phyloP scores from a whole-genome alignment of 306 rosid genomes.

The Dalbergia cultrata region DNA sequence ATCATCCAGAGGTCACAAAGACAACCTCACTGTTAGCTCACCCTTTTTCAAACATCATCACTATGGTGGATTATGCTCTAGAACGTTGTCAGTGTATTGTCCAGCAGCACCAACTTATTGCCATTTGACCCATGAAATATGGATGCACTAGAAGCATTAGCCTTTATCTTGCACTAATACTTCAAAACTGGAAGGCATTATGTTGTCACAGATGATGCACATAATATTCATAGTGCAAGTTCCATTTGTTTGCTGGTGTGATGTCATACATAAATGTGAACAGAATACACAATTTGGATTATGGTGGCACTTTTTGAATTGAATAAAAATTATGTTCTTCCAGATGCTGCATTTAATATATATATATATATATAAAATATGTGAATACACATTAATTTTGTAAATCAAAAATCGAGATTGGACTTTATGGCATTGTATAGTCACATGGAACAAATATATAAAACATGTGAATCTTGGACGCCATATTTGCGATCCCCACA shows the following conservation, averaged over 20 bases:
- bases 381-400: too few species aligned
- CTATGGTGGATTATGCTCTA: background rate
- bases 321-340: background rate
- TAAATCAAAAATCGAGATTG: background rate
- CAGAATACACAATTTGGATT: conserved; percentile 24
- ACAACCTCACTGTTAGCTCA: conserved; percentile 9
- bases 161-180: conserved; percentile 10
- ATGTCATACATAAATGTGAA: conserved; percentile 19
- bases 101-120: background rate
- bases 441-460: background rate
- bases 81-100: background rate
- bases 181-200: background rate
- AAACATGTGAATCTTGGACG: conserved; percentile 28
- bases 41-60: background rate
- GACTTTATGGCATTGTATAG: conserved; percentile 8
- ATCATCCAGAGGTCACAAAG: conserved; percentile 13
- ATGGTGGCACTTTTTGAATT: conserved; percentile 6
- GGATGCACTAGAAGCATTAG: background rate
- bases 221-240: conserved; percentile 15
- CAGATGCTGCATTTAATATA: too few species aligned
- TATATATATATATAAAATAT: too few species aligned
- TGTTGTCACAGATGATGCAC: background rate
- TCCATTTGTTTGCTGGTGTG: conserved; percentile 13
- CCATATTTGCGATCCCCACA: conserved; percentile 20
- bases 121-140: conserved; percentile 8